These are phyloP conservation scores for Moniliophthora roreri DNA, from an alignment of 1,284 basidiomycete species.

Conservation along the genomic window DNA sequence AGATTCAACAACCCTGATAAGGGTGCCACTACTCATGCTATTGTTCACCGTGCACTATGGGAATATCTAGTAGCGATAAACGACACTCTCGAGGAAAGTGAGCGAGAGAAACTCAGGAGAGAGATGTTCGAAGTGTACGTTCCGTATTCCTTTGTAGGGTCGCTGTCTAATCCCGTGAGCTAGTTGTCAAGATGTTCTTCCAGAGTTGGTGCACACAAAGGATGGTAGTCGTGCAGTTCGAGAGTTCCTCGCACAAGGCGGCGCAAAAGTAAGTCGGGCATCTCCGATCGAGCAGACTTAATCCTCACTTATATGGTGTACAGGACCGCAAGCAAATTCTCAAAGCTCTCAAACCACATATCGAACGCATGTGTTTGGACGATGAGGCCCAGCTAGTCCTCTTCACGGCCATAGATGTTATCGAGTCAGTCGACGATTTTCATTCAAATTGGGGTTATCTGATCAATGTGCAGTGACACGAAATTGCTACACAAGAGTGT, in stretches of 20 bases:
- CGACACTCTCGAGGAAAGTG: conserved; percentile 50
- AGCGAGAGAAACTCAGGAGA: conserved; percentile 59
- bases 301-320: conserved; percentile 1
- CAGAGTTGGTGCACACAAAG: conserved; percentile 91
- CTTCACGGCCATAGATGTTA: conserved; percentile 84
- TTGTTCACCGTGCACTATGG: conserved; percentile 82
- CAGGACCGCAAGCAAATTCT: conserved; percentile 88
- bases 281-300: neutral
- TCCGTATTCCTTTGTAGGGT: neutral
- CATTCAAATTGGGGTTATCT: conserved; percentile 2
- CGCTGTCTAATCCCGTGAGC: conserved; percentile 1
- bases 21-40: conserved; percentile 79
- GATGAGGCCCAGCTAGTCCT: conserved; percentile 87
- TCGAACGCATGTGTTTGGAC: conserved; percentile 82
- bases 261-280: conserved; percentile 61
- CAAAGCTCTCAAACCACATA: conserved; percentile 82
- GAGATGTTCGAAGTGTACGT: conserved; percentile 69
- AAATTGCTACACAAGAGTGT: conserved; percentile 82
- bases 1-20: conserved; percentile 92
- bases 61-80: conserved; percentile 68
- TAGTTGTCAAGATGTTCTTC: conserved; percentile 79
- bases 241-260: conserved; percentile 78
- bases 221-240: conserved; percentile 86
- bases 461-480: conserved; percentile 64
- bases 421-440: conserved; percentile 59